Conservation (phyloP, 352 stramenopile species). For the Globisporangium barbulae region DNA sequence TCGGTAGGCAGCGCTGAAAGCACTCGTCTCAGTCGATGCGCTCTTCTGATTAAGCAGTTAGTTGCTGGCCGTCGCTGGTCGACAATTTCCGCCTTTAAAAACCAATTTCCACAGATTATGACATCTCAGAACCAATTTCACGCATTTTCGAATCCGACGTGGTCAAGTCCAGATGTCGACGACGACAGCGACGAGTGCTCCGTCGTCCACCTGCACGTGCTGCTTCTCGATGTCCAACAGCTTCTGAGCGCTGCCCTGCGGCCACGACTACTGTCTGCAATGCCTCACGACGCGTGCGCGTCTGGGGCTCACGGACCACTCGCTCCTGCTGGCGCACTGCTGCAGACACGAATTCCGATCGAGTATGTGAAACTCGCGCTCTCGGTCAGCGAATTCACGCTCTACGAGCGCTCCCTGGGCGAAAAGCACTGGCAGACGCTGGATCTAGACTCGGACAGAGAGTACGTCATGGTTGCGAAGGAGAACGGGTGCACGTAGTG, state of each 20-base stretch:
- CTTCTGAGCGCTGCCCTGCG: neutral
- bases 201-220: neutral
- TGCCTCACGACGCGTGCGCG: slow-evolving; percentile 53
- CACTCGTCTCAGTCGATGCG: no score
- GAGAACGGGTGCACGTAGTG: slow-evolving; percentile 44
- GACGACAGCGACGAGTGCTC: neutral
- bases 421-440: slow-evolving; percentile 19
- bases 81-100: neutral
- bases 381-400: neutral
- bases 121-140: neutral
- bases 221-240: neutral
- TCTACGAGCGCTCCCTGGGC: slow-evolving; percentile 9
- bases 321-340: slow-evolving; percentile 16
- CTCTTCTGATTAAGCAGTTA: neutral
- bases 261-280: slow-evolving; percentile 53
- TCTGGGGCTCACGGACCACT: slow-evolving; percentile 55
- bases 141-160: neutral
- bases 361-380: slow-evolving; percentile 11
- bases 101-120: neutral
- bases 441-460: slow-evolving; percentile 49
- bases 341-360: slow-evolving; percentile 9
- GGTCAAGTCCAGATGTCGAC: neutral
- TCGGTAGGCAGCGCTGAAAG: no score
- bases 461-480: slow-evolving; percentile 43
- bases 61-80: neutral